These are phyloP conservation scores for Penicillium nordicum DNA, from an alignment of 2,329 filamentous ascomycete genomes.

Conservation along the genomic window DNA sequence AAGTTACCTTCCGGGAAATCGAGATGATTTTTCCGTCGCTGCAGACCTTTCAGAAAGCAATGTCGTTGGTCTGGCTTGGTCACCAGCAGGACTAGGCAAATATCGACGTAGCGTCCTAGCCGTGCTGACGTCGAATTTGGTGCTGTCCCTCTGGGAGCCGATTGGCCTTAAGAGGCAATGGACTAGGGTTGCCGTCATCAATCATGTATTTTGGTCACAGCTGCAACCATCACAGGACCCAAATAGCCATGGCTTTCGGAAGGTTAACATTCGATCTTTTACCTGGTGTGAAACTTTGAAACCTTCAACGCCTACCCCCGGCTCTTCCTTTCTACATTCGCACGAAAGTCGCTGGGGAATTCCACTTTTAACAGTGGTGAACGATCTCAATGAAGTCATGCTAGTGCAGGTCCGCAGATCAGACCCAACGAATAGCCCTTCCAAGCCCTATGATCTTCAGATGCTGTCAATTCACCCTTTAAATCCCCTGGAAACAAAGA, in stretches of 20 bases:
- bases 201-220: conserved; percentile 46
- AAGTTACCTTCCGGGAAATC: conserved; percentile 45
- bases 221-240: conserved; percentile 28
- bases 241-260: conserved; percentile 24
- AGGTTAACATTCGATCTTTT: conserved; percentile 40
- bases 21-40: conserved; percentile 53
- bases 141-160: conserved; percentile 56
- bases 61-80: conserved; percentile 54
- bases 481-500: background rate
- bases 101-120: conserved; percentile 54
- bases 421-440: background rate
- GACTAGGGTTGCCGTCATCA: conserved; percentile 53
- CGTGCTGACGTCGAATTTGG: conserved; percentile 55
- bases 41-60: conserved; percentile 56
- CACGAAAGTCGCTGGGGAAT: conserved; percentile 35
- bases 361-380: conserved; percentile 36
- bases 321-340: conserved; percentile 3
- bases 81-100: conserved; percentile 53
- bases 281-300: conserved; percentile 39
- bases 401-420: conserved; percentile 27
- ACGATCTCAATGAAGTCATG: conserved; percentile 40
- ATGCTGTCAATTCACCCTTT: conserved; percentile 27
- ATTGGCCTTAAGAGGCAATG: conserved; percentile 48
- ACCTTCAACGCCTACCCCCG: conserved; percentile 8
- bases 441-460: conserved; percentile 21